Base-by-base conservation (phyloP, 1,284 basidiomycete genomes). In the Puccinia polysora region DNA sequence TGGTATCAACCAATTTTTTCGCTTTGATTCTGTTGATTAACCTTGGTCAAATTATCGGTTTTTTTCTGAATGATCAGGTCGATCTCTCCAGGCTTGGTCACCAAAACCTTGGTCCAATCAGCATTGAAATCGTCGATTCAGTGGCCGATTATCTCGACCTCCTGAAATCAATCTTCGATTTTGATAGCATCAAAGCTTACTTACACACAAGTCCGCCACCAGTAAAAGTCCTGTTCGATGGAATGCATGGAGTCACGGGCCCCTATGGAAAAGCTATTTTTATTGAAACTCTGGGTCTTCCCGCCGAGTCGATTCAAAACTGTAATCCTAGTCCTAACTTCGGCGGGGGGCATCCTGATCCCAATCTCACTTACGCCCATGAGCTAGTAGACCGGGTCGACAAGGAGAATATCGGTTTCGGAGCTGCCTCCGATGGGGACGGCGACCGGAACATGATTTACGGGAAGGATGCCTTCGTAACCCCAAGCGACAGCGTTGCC, bases 391-490 rank as follows among this genome's bases (percentile, higher is more conserved):
- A 94, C 75, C 88, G 84, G 20, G 95, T 98, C 47, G 94, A 98
- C 82, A 84, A 84, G 78, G 85, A 90, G 69, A 85, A 87, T 77
- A 94, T 98, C 77, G 84, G 86, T 60, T 98, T 99, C 78, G 95
- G 95, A 74, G 96, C 96, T 40, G 95, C 95, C 4, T 91, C 89
- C 74, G 95, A 99, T 80, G 95, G 95, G 60, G 95, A 98, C 78
- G 95, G 95, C 52, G 95, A 98, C 82, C 84, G 95, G 74, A 98
- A 98, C 85, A 98, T 98, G 95, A 98, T 99, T 80, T 97, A 98
- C 82, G 96, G 95, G 78, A 89, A 91, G 81, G 88, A 89, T 76
- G 96, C 95, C 36, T 98, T 99, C 81, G 96, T 98, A 75, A 98
- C 94, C 40, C 95, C 95, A 18, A 90, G 88, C 30, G 95, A 98